Percentiles rank a stretch among this genome's conserved stretches.
Evolutionary conservation across 75 land plant genomes (phyloP).

Genomic region (Ceratopteris richardii): DNA sequence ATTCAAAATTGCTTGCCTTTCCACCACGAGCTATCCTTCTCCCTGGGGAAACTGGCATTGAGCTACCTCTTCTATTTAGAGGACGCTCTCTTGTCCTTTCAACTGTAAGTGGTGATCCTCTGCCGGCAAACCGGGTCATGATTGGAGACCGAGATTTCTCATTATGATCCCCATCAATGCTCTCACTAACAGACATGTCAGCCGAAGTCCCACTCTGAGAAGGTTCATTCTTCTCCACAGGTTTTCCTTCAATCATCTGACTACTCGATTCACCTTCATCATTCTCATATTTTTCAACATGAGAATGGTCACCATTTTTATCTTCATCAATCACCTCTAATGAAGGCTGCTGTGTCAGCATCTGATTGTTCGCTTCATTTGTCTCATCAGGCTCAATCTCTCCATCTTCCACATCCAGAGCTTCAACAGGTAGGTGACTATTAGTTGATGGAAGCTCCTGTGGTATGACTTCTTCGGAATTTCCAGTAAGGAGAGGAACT

Average conservation of each 20-base stretch:
- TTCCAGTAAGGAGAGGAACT: background rate
- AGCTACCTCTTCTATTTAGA: constrained; percentile 10
- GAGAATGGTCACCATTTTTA: background rate
- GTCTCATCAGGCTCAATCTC: constrained; percentile 16
- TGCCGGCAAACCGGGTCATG: constrained; percentile 1
- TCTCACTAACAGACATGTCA: constrained; percentile 2
- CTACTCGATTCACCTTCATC: background rate
- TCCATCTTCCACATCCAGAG: constrained; percentile 8
- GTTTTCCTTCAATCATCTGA: background rate
- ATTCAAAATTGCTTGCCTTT: background rate
- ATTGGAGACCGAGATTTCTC: constrained; percentile 7
- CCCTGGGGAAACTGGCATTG: constrained; percentile 19
- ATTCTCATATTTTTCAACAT: background rate
- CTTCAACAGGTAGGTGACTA: constrained; percentile 8
- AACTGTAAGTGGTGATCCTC: constrained; percentile 15
- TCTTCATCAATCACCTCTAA: background rate
- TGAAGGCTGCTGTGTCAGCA: background rate
- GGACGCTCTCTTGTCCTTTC: constrained; percentile 26
- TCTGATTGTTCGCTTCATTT: background rate
- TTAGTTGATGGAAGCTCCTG: constrained; percentile 6
- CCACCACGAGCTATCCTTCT: constrained; percentile 13
- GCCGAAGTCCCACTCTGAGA: constrained; percentile 4
- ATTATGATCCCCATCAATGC: constrained; percentile 3
- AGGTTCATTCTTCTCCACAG: background rate
- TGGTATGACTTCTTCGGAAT: constrained; percentile 2